Base-by-base conservation (phyloP, 305 asterid species). In the Striga hermonthica region DNA sequence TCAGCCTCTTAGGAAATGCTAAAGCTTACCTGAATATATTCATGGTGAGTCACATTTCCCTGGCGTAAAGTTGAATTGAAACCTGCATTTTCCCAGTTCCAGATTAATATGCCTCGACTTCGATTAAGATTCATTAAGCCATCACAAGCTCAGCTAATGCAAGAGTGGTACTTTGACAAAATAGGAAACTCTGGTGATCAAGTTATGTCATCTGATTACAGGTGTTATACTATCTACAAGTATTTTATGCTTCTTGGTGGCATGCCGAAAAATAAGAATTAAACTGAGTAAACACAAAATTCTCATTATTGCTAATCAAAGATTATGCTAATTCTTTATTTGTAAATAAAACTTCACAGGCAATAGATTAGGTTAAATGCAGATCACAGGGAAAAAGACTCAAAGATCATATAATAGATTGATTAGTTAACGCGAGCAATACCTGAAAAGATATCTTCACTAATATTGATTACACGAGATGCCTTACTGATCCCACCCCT, bases 401-500 rank as follows among this genome's bases (percentile, higher is more conserved):
- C 39, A 65, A n/a, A 74, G 52, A 54, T 7, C 28, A 45, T 67
- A 39, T 44, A 68, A 68, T 54, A 37, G 40, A 39, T 22, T 41
- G 22, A 22, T 22, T 22, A 54, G 64, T 45, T 54, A 43, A 52
- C 64, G 70, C 62, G 63, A 67, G 48, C 22, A 55, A 48, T 78
- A 90, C 98, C 98, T 71, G 96, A 80, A 83, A 40, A 92, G 59
- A 92, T 89, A 75, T 92, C 98, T 84, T 92, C 98, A 66, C 98
- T 92, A 56, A 92, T 92, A 77, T 92, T 92, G 68, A 92, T 90
- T 49, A 92, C 86, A 66, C 97, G 98, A 67, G 98, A 92, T 36
- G 98, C 89, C 74, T 92, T 92, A 82, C 98, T 90, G 81, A 92
- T 90, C 67, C 97, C 98, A 78, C 98, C 98, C 70, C 98, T 85